phyloP scores from a whole-genome alignment of 805 yeast genomes.

The Nakazawaea wyomingensis region DNA sequence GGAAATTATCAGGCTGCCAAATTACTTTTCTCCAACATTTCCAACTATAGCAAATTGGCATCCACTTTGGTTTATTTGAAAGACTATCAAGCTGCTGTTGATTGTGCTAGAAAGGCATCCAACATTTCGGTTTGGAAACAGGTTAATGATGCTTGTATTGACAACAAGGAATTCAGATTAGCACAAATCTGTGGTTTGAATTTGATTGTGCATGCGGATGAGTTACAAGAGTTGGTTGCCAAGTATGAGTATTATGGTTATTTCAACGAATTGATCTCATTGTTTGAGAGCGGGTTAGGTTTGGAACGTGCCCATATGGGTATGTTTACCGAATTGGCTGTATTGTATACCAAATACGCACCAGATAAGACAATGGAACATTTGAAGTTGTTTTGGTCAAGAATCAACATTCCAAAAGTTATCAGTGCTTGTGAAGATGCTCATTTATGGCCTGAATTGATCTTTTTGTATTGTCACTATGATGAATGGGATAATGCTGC shows the following conservation, averaged over 20 bases:
- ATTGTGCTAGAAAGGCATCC: conserved; percentile 97
- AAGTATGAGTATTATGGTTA: conserved; percentile 88
- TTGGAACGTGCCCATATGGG: conserved; percentile 99
- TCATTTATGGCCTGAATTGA: conserved; percentile 93
- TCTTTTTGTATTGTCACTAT: conserved; percentile 94
- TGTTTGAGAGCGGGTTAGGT: conserved; percentile 93
- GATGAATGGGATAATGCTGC: conserved; percentile 99
- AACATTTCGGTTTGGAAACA: conserved; percentile 94
- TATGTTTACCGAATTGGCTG: conserved; percentile 95
- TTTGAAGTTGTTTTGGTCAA: conserved; percentile 95
- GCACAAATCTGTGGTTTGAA: conserved; percentile 99
- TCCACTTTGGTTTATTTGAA: conserved; percentile 90
- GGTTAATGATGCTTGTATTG: conserved; percentile 95
- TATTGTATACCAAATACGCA: conserved; percentile 82
- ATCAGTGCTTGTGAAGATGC: conserved; percentile 90
- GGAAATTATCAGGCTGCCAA: conserved; percentile 91
- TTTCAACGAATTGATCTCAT: conserved; percentile 83
- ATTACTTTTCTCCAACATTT: conserved; percentile 74
- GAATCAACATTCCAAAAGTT: conserved; percentile 96
- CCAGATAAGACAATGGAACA: conserved; percentile 94
- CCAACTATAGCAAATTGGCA: conserved; percentile 94
- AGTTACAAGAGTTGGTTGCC: conserved; percentile 79
- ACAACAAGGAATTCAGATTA: conserved; percentile 87
- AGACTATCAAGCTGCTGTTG: conserved; percentile 96
- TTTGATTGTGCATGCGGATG: conserved; percentile 96